Evolutionary conservation across 345 rosid genomes (phyloP).

Genomic region (Adansonia digitata): DNA sequence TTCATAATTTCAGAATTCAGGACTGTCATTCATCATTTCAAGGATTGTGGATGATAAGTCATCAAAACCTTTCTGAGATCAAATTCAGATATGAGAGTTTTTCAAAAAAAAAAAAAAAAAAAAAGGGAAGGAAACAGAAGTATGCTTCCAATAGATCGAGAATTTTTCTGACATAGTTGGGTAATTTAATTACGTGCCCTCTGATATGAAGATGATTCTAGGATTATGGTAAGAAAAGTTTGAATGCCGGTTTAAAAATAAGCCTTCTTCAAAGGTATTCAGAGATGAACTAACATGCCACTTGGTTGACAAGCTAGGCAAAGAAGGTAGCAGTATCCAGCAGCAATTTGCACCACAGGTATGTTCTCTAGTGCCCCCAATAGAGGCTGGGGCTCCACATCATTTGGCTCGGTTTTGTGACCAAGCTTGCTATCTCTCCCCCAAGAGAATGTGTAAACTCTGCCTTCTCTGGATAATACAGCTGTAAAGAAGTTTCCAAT

Average conservation of each 20-base stretch:
- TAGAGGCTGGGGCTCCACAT: slow-evolving; percentile 73
- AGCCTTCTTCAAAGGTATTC: background rate
- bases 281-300: slow-evolving; percentile 75
- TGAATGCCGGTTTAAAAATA: background rate
- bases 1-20: background rate
- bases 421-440: slow-evolving; percentile 75
- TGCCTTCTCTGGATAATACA: slow-evolving; percentile 87
- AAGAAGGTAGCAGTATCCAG: slow-evolving; percentile 95
- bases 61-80: background rate
- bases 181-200: background rate
- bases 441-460: slow-evolving; percentile 93
- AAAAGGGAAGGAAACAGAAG: background rate
- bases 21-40: background rate
- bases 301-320: slow-evolving; percentile 83
- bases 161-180: background rate
- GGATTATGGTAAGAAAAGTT: background rate
- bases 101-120: background rate
- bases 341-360: slow-evolving; percentile 85
- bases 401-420: slow-evolving; percentile 70
- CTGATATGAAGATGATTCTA: background rate
- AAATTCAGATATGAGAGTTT: background rate
- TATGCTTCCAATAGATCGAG: background rate
- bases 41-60: background rate
- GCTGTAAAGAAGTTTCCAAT: slow-evolving; percentile 93
- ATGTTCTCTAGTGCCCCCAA: slow-evolving; percentile 83